These are phyloP conservation scores for Angophora floribunda DNA, from an alignment of 345 rosid genomes.

Conservation along the genomic window DNA sequence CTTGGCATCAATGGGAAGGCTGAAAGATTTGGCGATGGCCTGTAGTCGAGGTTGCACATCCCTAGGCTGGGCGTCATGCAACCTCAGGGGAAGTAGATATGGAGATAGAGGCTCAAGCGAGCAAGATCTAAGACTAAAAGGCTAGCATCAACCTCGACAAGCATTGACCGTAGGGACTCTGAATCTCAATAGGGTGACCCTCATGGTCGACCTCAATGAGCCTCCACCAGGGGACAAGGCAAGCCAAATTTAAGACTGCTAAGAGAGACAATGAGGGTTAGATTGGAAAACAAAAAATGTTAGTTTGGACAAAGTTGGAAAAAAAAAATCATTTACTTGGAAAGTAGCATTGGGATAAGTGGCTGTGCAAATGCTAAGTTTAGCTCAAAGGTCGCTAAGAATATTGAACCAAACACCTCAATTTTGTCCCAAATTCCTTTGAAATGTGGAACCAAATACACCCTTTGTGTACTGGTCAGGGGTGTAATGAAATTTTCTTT, in stretches of 20 bases:
- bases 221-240: background rate
- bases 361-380: background rate
- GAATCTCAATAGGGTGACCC: no score
- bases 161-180: fast-evolving
- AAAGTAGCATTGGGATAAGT: fast-evolving
- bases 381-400: background rate
- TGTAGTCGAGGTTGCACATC: fast-evolving
- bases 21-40: background rate
- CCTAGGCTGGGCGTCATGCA: background rate
- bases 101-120: background rate
- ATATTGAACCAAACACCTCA: background rate
- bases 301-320: background rate
- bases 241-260: background rate
- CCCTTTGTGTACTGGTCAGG: background rate
- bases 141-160: background rate
- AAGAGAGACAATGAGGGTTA: background rate
- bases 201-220: background rate
- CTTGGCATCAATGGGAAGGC: background rate
- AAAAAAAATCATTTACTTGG: background rate
- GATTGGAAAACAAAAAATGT: background rate
- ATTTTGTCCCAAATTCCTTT: background rate
- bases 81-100: background rate
- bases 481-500: background rate
- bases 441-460: background rate
- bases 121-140: fast-evolving